A percentile compares a stretch with the other conserved stretches of the same genome.
Conservation (phyloP, 2,329 filamentous ascomycete genomes). For the Ophiostoma quercus region DNA sequence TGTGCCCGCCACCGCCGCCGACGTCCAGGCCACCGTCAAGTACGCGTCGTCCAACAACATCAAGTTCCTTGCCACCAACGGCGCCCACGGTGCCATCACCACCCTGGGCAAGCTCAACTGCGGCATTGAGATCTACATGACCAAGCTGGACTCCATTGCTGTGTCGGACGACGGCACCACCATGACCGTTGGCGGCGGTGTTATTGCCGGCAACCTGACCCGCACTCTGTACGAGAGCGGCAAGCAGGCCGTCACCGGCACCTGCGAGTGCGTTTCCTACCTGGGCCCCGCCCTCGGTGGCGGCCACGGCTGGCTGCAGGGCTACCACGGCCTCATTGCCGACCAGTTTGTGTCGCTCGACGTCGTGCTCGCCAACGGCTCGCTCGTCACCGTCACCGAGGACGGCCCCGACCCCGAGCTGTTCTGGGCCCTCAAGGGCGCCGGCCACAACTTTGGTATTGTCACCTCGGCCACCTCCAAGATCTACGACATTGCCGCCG, state of each 20-base stretch:
- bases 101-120: conserved; percentile 42
- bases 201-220: conserved; percentile 52
- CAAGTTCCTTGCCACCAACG: conserved; percentile 48
- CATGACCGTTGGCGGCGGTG: conserved; percentile 48
- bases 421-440: conserved; percentile 53
- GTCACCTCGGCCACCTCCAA: conserved; percentile 42
- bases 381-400: conserved; percentile 34
- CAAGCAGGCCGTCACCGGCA: conserved; percentile 54
- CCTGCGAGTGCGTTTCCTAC: conserved; percentile 46
- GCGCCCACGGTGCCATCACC: conserved; percentile 47
- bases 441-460: conserved; percentile 56
- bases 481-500: conserved; percentile 40
- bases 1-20: conserved; percentile 43
- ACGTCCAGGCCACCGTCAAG: conserved; percentile 42
- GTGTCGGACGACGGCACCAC: conserved; percentile 44
- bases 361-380: conserved; percentile 48
- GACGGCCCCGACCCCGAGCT: conserved; percentile 39
- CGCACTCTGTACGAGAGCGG: conserved; percentile 44
- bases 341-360: conserved; percentile 51
- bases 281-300: conserved; percentile 49
- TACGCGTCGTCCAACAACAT: conserved; percentile 34
- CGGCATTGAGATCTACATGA: conserved; percentile 53
- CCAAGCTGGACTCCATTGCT: conserved; percentile 44
- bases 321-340: conserved; percentile 47
- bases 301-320: conserved; percentile 52